Base-by-base conservation (phyloP, 2,329 filamentous ascomycete genomes). In the Fusarium odoratissimum region DNA sequence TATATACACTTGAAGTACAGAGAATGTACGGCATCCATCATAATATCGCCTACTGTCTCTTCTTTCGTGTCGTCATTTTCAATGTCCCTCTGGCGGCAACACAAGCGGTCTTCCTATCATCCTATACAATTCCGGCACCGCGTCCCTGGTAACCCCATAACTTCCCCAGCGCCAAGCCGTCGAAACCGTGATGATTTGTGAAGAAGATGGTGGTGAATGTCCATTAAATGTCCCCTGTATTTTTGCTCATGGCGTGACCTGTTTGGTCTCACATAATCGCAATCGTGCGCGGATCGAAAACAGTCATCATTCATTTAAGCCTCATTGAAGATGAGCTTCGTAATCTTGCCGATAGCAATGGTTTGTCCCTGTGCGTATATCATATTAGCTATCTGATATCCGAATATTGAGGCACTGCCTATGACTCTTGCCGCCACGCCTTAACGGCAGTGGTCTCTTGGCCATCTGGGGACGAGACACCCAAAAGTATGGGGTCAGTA, bases 271-370 rank as follows among this genome's bases (percentile, higher is more conserved):
- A 64, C 37, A 64, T 63, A 52, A 33, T 33, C 35, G 38, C 46
- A 40, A 49, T 31, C 33, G 30, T 30, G 23, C 49, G 44, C 52
- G 30, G 45, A 56, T 60, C 46, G 60, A 59, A 57, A 64, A 70
- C 54, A 67, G 51, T 73, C 64, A 62, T 75, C 38, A 67, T 75
- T 75, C 67, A 74, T 75, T 76, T 77, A 78, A 67, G 73, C 58
- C 16, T 77, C 76, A 63, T 84, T 82, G 12, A 80, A 84, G 77
- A 90, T 87, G 72, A 99, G 89, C 88, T 95, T 98, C 67, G 94
- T 98, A 82, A 99, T 97, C 90, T 99, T 99, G 80, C 96, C 96
- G 85, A 99, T 99, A 63, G 96, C 96, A 86, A 99, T 98, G 1
- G 96, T 99, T 93, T 98, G 95, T 78, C 96, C 96, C 91, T 98